Evolutionary conservation across 805 yeast genomes (phyloP).

Genomic region (Pichia paraexigua): DNA sequence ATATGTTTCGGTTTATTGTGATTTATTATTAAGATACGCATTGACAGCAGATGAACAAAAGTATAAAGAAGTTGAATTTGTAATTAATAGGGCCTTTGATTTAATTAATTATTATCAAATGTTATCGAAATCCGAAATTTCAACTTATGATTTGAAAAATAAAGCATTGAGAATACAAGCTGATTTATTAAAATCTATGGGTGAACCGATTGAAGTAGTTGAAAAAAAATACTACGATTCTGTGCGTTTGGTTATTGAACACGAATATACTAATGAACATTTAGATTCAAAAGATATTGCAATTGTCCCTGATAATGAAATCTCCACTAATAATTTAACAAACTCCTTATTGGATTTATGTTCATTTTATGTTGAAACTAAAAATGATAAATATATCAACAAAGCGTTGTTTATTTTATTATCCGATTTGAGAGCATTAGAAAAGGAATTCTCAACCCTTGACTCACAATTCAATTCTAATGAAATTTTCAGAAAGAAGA

Average conservation of each 20-base stretch:
- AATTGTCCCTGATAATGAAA: constrained; percentile 19
- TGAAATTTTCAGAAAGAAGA: constrained; percentile 11
- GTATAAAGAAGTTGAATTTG: constrained; percentile 19
- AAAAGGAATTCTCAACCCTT: constrained; percentile 17
- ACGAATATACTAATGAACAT: constrained; percentile 17
- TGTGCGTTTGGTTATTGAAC: constrained; percentile 18
- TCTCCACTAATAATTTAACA: constrained; percentile 18
- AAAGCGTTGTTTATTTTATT: constrained; percentile 31
- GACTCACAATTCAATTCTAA: constrained; percentile 13
- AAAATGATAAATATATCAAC: constrained; percentile 14
- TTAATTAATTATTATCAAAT: constrained; percentile 26
- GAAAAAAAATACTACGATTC: constrained; percentile 27
- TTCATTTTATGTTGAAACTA: constrained; percentile 22
- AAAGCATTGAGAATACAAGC: constrained; percentile 32
- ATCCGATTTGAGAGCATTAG: constrained; percentile 26
- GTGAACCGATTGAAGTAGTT: constrained; percentile 17
- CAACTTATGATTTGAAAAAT: constrained; percentile 24
- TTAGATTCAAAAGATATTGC: constrained; percentile 12
- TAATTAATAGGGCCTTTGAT: constrained; percentile 25
- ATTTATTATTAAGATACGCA: constrained; percentile 33
- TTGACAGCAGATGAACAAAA: constrained; percentile 25
- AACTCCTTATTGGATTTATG: constrained; percentile 26
- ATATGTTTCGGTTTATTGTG: constrained; percentile 30
- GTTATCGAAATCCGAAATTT: constrained; percentile 14
- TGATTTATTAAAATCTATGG: constrained; percentile 18